Conservation (phyloP, 179 eudicot species). For the Vitellaria paradoxa region DNA sequence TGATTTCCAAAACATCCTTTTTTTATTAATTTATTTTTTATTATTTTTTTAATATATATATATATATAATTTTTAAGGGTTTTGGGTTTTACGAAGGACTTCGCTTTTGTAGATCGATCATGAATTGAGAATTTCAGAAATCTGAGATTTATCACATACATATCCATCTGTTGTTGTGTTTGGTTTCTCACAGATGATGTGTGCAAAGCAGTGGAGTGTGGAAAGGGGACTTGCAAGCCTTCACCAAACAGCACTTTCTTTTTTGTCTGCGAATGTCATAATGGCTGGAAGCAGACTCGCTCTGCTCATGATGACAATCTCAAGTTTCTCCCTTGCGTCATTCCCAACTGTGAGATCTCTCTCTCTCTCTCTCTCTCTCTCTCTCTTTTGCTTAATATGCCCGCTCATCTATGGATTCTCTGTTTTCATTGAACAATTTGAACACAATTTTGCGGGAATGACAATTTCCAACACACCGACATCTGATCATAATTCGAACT, state of each 20-base stretch:
- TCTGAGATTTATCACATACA: too few species aligned
- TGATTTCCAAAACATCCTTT: neutral
- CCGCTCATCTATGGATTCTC: neutral
- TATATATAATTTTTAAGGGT: too few species aligned
- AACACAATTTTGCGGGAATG: too few species aligned
- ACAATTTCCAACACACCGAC: too few species aligned
- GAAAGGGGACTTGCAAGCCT: conserved; percentile 39
- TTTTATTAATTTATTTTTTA: neutral
- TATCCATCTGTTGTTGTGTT: neutral
- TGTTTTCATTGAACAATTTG: neutral
- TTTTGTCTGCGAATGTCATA: conserved; percentile 38
- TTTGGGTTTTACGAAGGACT: too few species aligned
- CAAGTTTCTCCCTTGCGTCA: conserved; percentile 38
- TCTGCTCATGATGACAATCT: conserved; percentile 4
- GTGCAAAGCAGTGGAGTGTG: conserved; percentile 36
- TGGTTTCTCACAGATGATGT: conserved; percentile 17
- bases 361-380: conserved; percentile 7
- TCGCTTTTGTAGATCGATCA: neutral
- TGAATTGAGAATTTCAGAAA: neutral
- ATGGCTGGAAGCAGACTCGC: conserved; percentile 37
- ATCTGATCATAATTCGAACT: too few species aligned
- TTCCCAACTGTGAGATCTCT: conserved; percentile 37
- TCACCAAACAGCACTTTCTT: conserved; percentile 11
- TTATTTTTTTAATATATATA: neutral
- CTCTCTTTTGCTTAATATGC: neutral